Evolutionary conservation across 2,329 filamentous ascomycete species (phyloP), one percentile per base, ranked within the genome.

Genomic region (Xylariaceae sp.): DNA sequence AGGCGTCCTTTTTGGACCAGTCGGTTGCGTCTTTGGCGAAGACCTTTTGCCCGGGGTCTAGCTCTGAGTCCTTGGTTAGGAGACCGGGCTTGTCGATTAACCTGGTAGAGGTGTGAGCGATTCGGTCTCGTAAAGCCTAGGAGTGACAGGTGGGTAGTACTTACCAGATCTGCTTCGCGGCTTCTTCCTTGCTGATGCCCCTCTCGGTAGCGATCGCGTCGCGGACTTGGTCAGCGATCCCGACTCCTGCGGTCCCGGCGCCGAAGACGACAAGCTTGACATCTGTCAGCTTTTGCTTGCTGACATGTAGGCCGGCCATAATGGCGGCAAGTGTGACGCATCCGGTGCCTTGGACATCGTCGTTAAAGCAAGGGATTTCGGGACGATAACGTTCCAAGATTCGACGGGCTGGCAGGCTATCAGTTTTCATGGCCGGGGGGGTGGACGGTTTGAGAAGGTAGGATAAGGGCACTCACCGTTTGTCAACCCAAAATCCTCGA

Each of bases 321-420:
- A 95, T 83, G 1, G 86, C 89, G 0, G 89, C 89, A 0, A 95
- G 75, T 0, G 90, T 92, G 1, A 95, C 88, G 48, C 87, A 92
- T 0, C 89, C 90, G 0, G 90, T 95, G 1, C 89, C 90, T 64
- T 95, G 89, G 0, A 95, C 83, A 62, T 95, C 89, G 47, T 95
- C 90, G 58, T 95, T 95, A 73, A 95, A 95, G 64, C 88, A 94
- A 0, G 89, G 76, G 6, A 92, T 83, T 40, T 85, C 61, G 0
- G 83, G 75, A 1, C 84, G 79, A 57, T 93, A 95, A 27, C 74
- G 77, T 48, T 95, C 86, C 1, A 95, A 73, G 2, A 95, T 78
- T 3, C 86, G 78, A 22, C 86, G 75, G 27, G 58, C 60, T 62
- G 22, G 22, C 2, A 12, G 10, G 21, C 16, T 6, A 17, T 22